A percentile compares a stretch with the other conserved stretches of the same genome.
Evolutionary conservation across 1,284 basidiomycete genomes (phyloP).

Genomic region (Vanrija humicola): DNA sequence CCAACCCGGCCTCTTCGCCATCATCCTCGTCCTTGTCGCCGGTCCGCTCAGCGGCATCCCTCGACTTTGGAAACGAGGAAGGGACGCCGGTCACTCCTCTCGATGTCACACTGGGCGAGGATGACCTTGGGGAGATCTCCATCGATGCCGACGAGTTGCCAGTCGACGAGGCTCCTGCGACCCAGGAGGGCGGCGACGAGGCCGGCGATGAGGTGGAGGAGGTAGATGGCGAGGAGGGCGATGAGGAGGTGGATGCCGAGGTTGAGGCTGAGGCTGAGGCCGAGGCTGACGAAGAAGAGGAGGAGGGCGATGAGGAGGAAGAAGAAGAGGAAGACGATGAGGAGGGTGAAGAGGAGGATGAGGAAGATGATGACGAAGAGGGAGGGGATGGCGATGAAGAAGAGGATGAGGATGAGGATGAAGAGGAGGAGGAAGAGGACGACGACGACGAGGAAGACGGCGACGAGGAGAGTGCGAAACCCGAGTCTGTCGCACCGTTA

Average conservation of each 20-base stretch:
- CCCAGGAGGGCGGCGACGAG: conserved; percentile 1
- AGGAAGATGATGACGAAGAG: conserved; percentile 6
- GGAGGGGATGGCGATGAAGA: conserved; percentile 7
- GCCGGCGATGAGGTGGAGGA: conserved; percentile 4
- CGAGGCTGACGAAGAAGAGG: conserved; percentile 19
- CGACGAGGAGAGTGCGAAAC: conserved; percentile 8
- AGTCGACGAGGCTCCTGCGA: conserved; percentile 1
- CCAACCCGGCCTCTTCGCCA: conserved; percentile 5
- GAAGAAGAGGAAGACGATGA: conserved; percentile 16
- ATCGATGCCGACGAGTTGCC: conserved; percentile 2
- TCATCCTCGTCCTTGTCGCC: conserved; percentile 13
- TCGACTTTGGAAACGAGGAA: conserved; percentile 2
- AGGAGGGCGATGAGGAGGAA: conserved; percentile 14
- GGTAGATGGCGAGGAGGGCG: conserved; percentile 8
- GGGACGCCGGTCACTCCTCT: conserved; percentile 8
- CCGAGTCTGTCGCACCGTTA: not conserved
- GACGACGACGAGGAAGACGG: conserved; percentile 13
- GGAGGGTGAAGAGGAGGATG: conserved; percentile 8
- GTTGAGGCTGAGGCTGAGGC: conserved; percentile 24
- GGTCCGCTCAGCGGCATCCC: conserved; percentile 8
- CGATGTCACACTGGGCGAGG: conserved; percentile 7
- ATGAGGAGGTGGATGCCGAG: conserved; percentile 10
- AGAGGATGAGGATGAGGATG: conserved; percentile 12
- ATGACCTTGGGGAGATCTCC: conserved; percentile 1
- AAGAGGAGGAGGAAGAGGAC: conserved; percentile 11